Evolutionary conservation across 345 rosid species (phyloP), one percentile per base, ranked within the genome.

Genomic region (Citrus australasica): DNA sequence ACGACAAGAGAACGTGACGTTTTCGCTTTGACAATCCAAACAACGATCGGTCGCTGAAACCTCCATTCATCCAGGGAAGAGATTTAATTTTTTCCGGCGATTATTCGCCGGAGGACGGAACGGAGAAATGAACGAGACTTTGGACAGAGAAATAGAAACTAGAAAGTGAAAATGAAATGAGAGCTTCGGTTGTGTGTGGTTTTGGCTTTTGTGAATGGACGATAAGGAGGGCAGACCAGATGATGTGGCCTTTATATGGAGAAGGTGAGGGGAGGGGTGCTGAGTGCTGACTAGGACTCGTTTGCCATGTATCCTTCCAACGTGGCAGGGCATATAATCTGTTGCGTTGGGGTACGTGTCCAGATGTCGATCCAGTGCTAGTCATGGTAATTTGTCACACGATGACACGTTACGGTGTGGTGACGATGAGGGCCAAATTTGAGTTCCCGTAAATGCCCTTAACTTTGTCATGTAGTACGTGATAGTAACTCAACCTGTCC

Each of bases 1-100:
- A 87, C 82, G 83, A 77, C 69, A 53, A 67, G 79, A 78, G 63
- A 80, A 83, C 90, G 81, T 83, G 73, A 86, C 80, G 77, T 81
- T 71, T 69, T 70, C 72, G 53, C 69, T 69, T 69, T 48, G 51
- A 72, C 61, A 73, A 56, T 77, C 71, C 58, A 68, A 32, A n/a
- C 58, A 70, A 76, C 64, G 72, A 82, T 79, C 78, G 11, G 5
- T 8, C 17, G 76, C 81, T 68, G 55, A 67, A 42, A 33, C 70
- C 64, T 62, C 81, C 85, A 83, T 81, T 76, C 46, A 0, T 21
- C 73, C 79, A 72, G 82, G 61, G 6, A 78, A 16, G 7, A 58
- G 1, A 4, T 60, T 38, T 2, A 65, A 35, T 3, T 51, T 51
- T 33, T 35, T 11, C 80, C 63, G 79, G 67, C 58, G 48, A 70